A percentile compares a stretch with the other conserved stretches of the same genome.
These are phyloP conservation scores for Oryza coarctata DNA, from an alignment of 176 grass and related monocot species.

Conservation along the genomic window DNA sequence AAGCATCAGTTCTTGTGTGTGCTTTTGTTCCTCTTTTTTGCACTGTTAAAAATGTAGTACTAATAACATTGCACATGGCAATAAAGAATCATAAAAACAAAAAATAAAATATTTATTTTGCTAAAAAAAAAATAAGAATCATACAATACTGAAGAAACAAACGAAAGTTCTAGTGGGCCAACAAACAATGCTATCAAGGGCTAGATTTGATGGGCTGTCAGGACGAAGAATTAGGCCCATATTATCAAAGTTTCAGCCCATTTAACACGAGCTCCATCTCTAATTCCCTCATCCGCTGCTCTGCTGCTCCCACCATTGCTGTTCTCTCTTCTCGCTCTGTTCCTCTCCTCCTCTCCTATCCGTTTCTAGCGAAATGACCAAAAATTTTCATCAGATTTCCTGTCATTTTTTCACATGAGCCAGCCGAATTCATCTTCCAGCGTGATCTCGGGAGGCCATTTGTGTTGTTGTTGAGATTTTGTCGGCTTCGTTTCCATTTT, in stretches of 20 bases:
- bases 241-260: background rate
- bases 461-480: background rate
- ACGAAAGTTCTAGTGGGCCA: background rate
- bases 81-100: too few relatives aligned
- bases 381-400: background rate
- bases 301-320: background rate
- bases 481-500: background rate
- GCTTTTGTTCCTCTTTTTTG: background rate
- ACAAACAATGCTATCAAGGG: background rate
- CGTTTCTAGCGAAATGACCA: background rate
- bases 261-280: background rate
- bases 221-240: background rate
- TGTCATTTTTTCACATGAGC: background rate
- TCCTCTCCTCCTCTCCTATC: background rate
- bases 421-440: background rate
- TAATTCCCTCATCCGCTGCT: conserved; percentile 21
- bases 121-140: too few relatives aligned
- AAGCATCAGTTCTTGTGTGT: background rate
- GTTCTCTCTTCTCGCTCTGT: background rate
- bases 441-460: background rate
- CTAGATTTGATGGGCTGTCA: background rate
- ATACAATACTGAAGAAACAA: too few relatives aligned
- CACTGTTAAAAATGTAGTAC: too few relatives aligned
- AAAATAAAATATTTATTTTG: too few relatives aligned
- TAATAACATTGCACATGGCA: too few relatives aligned